Percentiles rank a stretch among this genome's conserved stretches.
These are phyloP conservation scores for Lipomyces japonicus DNA, from an alignment of 805 yeast species.

Conservation along the genomic window DNA sequence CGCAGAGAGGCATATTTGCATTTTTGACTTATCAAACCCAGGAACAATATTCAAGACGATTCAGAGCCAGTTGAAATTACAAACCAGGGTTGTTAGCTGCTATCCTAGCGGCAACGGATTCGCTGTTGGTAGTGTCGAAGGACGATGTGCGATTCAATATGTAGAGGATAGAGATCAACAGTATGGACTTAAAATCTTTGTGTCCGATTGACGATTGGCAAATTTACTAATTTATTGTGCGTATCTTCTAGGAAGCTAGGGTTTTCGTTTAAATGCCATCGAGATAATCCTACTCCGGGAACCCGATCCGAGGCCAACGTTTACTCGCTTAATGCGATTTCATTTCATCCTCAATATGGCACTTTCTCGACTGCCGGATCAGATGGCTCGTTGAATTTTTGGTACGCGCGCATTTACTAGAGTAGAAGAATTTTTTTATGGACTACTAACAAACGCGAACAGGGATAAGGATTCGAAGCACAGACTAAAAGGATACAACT, in stretches of 20 bases:
- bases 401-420: constrained; percentile 49
- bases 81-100: constrained; percentile 77
- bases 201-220: neutral
- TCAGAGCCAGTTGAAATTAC: constrained; percentile 81
- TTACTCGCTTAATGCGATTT: constrained; percentile 73
- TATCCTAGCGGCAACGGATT: constrained; percentile 90
- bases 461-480: constrained; percentile 82
- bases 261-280: constrained; percentile 92
- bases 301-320: constrained; percentile 58
- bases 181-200: constrained; percentile 7
- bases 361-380: constrained; percentile 92
- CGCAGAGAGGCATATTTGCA: constrained; percentile 78
- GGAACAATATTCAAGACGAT: constrained; percentile 70
- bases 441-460: neutral
- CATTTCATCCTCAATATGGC: constrained; percentile 85
- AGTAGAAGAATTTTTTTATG: neutral
- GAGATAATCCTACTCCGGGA: constrained; percentile 58
- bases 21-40: constrained; percentile 75
- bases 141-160: constrained; percentile 91
- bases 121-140: constrained; percentile 91
- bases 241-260: constrained; percentile 18
- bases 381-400: constrained; percentile 88
- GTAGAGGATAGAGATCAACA: constrained; percentile 70
- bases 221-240: neutral
- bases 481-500: constrained; percentile 75